These are phyloP conservation scores for Berkeleyomyces basicola DNA, from an alignment of 2,329 filamentous ascomycete species.

Conservation along the genomic window DNA sequence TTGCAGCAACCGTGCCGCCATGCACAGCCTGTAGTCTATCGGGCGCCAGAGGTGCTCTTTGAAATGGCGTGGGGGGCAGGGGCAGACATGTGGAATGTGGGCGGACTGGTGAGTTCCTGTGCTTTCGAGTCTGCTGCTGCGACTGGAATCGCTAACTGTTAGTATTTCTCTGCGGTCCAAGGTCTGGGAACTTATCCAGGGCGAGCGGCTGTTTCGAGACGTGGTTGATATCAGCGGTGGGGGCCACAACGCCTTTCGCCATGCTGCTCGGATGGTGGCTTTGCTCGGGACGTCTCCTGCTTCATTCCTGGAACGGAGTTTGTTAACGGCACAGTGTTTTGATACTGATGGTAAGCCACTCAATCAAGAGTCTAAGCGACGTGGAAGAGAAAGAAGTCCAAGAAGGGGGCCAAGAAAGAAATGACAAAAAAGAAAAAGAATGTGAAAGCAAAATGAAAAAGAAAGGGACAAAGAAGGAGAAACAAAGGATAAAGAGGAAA, in stretches of 20 bases:
- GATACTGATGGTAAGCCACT: slow-evolving; percentile 8
- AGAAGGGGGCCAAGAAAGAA: not conserved
- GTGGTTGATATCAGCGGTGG: slow-evolving; percentile 1
- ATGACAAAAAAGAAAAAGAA: not conserved
- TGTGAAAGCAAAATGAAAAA: not conserved
- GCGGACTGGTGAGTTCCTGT: slow-evolving; percentile 4
- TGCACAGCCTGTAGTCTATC: slow-evolving; percentile 10
- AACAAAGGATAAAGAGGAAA: not conserved
- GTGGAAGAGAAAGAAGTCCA: not conserved
- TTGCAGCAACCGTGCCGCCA: slow-evolving; percentile 4
- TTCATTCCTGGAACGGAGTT: slow-evolving; percentile 6
- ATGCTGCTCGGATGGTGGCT: slow-evolving; percentile 12
- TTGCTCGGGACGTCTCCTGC: slow-evolving; percentile 6
- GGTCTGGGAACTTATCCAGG: slow-evolving; percentile 12
- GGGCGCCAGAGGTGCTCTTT: slow-evolving; percentile 11
- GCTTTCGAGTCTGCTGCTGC: not conserved
- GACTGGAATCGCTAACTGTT: not conserved
- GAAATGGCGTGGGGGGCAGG: slow-evolving; percentile 10
- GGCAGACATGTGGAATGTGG: slow-evolving; percentile 12
- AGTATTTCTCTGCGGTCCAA: not conserved
- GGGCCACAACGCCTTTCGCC: slow-evolving; percentile 9
- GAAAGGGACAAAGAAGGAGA: not conserved
- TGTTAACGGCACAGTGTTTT: slow-evolving; percentile 6
- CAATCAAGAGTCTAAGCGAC: not conserved
- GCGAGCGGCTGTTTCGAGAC: slow-evolving; percentile 6